These are phyloP conservation scores for Xerocomellus intermedius DNA, from an alignment of 768 basidiomycete genomes.

Conservation along the genomic window DNA sequence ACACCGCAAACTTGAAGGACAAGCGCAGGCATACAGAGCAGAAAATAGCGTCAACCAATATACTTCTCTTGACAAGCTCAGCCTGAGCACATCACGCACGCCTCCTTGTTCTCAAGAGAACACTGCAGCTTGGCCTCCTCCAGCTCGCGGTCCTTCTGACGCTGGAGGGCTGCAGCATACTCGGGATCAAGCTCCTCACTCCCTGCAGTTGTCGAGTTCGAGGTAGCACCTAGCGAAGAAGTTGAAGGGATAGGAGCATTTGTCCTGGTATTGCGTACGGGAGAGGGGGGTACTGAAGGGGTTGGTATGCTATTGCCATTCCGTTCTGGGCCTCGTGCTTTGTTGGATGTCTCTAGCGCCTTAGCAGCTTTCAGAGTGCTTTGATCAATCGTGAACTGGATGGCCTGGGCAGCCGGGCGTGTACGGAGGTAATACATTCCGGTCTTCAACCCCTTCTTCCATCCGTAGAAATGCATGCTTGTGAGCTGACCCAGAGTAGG, in stretches of 20 bases:
- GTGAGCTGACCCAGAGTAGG: slow-evolving; percentile 92
- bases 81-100: slow-evolving; percentile 89
- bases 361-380: slow-evolving; percentile 62
- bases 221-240: slow-evolving; percentile 15
- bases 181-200: slow-evolving; percentile 56
- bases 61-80: slow-evolving; percentile 31
- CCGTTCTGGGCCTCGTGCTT: slow-evolving; percentile 15
- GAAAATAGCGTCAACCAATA: not conserved
- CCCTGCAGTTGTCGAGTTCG: slow-evolving; percentile 25
- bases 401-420: slow-evolving; percentile 90
- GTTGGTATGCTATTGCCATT: slow-evolving; percentile 18
- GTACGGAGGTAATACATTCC: slow-evolving; percentile 99
- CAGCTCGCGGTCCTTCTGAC: slow-evolving; percentile 68
- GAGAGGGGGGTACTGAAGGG: slow-evolving; percentile 29
- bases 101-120: slow-evolving; percentile 91
- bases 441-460: slow-evolving; percentile 98
- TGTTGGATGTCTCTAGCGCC: slow-evolving; percentile 22
- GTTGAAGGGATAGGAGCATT: slow-evolving; percentile 31
- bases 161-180: slow-evolving; percentile 73
- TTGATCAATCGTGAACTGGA: slow-evolving; percentile 96
- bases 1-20: not conserved
- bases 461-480: slow-evolving; percentile 98
- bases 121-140: slow-evolving; percentile 83
- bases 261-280: slow-evolving; percentile 29
- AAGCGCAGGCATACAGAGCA: slow-evolving; percentile 3